phyloP scores from a whole-genome alignment of 129 eudicot species.

The Cynara cardunculus region DNA sequence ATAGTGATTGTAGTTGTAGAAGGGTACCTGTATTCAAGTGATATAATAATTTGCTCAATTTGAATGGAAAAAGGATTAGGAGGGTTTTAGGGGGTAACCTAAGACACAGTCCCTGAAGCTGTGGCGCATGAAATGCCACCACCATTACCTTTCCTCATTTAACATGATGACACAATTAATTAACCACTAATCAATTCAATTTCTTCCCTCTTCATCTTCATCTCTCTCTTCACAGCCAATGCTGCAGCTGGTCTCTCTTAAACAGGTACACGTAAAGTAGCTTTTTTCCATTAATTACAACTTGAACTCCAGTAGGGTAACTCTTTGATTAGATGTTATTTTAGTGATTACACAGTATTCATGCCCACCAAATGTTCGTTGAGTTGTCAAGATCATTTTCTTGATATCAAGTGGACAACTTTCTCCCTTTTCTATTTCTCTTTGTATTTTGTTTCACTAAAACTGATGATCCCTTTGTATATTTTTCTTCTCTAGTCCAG shows the following conservation, averaged over 20 bases:
- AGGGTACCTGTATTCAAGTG: background rate
- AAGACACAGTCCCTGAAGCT: conserved; percentile 17
- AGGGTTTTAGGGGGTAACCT: background rate
- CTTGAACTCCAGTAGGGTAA: conserved; percentile 5
- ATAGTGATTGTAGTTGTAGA: background rate
- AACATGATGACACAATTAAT: background rate
- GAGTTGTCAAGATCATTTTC: background rate
- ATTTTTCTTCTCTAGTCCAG: background rate
- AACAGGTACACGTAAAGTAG: background rate
- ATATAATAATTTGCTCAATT: background rate
- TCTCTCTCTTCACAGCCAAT: background rate
- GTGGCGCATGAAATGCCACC: conserved; percentile 23
- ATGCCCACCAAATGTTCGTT: background rate
- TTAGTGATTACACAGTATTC: background rate
- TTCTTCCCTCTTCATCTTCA: background rate
- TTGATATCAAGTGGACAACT: background rate
- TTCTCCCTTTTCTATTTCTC: background rate
- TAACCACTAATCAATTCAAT: background rate
- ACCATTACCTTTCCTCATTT: background rate
- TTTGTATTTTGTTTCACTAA: background rate
- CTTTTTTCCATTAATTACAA: background rate
- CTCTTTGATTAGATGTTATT: background rate
- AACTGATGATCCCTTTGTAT: background rate
- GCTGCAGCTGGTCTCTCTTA: background rate
- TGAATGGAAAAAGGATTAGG: background rate